Percentiles rank a stretch among this genome's conserved stretches.
These are phyloP conservation scores for Cylindrotheca closterium DNA, from an alignment of 108 stramenopile species.

Conservation along the genomic window DNA sequence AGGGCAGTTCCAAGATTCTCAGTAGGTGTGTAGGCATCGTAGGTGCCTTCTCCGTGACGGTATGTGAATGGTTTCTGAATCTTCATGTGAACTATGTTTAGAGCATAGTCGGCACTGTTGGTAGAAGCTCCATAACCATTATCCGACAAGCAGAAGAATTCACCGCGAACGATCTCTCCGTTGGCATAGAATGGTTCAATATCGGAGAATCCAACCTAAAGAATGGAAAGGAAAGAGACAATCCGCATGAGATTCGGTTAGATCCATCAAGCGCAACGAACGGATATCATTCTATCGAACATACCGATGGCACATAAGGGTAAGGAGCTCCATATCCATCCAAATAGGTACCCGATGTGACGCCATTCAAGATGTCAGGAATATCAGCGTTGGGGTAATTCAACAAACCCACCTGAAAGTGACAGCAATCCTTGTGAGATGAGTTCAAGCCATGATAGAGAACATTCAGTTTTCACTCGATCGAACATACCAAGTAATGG, in stretches of 20 bases:
- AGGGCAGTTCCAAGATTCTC: conserved; percentile 28
- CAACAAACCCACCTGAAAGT: conserved; percentile 27
- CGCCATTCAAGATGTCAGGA: conserved; percentile 24
- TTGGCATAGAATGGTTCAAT: conserved; percentile 34
- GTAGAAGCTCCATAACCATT: conserved; percentile 36
- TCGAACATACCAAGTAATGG: conserved; percentile 15
- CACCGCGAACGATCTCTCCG: conserved; percentile 13
- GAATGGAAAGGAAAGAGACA: conserved; percentile 1
- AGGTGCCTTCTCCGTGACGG: conserved; percentile 42
- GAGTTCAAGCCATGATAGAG: not conserved
- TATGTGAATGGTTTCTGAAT: conserved; percentile 46
- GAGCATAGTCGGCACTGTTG: conserved; percentile 37
- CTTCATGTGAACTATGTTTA: conserved; percentile 41
- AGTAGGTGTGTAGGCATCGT: conserved; percentile 32
- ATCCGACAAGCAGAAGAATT: conserved; percentile 36
- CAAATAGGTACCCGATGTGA: conserved; percentile 31
- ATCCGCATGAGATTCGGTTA: not conserved
- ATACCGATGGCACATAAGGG: not conserved
- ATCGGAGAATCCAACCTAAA: conserved; percentile 39
- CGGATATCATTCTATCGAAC: not conserved
- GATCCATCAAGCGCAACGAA: no score
- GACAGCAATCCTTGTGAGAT: not conserved
- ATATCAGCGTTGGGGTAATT: conserved; percentile 33
- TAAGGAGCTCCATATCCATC: conserved; percentile 9
- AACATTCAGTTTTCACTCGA: not conserved